Evolutionary conservation across 2,329 filamentous ascomycete genomes (phyloP).

Genomic region (Emericellopsis cladophorae): DNA sequence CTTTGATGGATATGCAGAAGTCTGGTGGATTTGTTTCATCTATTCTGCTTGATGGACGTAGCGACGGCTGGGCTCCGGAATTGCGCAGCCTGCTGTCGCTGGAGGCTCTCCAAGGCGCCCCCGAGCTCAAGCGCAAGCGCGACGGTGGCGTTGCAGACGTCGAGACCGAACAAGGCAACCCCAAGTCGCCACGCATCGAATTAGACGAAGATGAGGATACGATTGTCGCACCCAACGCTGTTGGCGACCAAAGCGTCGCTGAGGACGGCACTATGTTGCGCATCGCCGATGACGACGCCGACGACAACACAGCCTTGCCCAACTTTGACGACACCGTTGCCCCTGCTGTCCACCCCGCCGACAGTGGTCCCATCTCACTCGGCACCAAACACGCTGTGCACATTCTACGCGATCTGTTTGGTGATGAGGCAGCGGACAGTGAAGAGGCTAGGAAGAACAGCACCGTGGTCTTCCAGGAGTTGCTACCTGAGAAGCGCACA

Average conservation of each 20-base stretch:
- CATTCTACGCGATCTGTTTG: conserved; percentile 80
- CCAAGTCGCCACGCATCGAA: conserved; percentile 58
- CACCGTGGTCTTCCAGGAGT: conserved; percentile 77
- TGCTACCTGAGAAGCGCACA: conserved; percentile 71
- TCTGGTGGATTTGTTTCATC: conserved; percentile 81
- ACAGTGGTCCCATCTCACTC: conserved; percentile 65
- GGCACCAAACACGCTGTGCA: conserved; percentile 95
- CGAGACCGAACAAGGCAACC: conserved; percentile 49
- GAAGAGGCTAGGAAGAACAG: conserved; percentile 62
- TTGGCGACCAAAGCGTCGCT: conserved; percentile 39
- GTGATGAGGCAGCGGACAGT: conserved; percentile 54
- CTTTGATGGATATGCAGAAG: conserved; percentile 84
- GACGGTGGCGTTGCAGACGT: conserved; percentile 78
- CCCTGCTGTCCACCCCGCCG: conserved; percentile 57
- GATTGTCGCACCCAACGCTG: conserved; percentile 30
- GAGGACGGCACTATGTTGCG: conserved; percentile 52
- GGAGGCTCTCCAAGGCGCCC: conserved; percentile 62
- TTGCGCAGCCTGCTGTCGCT: conserved; percentile 85
- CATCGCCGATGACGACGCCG: conserved; percentile 29
- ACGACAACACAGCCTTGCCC: conserved; percentile 34
- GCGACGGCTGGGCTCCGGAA: conserved; percentile 79
- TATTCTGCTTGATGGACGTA: conserved; percentile 70
- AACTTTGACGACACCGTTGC: conserved; percentile 70
- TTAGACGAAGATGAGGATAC: conserved; percentile 62
- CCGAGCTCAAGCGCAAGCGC: conserved; percentile 85